These are phyloP conservation scores for Trifolium pratense DNA, from an alignment of 306 rosid species.

Conservation along the genomic window DNA sequence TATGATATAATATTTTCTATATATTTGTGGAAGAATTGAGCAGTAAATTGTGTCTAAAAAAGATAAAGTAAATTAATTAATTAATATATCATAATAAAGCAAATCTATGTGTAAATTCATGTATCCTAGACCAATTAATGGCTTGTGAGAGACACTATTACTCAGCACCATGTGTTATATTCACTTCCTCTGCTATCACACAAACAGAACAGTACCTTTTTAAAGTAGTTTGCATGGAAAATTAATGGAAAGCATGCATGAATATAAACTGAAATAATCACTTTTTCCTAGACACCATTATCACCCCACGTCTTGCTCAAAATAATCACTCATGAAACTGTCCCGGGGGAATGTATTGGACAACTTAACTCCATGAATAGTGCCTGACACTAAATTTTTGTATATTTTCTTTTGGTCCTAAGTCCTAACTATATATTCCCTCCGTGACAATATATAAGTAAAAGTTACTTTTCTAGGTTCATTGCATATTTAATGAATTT, in stretches of 20 bases:
- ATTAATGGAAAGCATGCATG: constrained; percentile 40
- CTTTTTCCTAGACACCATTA: constrained; percentile 39
- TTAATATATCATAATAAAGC: neutral
- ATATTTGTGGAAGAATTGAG: constrained; percentile 1
- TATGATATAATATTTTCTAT: constrained; percentile 22
- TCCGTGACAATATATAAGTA: too few species aligned
- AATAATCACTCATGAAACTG: constrained; percentile 17
- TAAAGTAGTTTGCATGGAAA: neutral
- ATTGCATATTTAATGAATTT: too few species aligned
- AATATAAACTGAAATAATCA: constrained; percentile 38
- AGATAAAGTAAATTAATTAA: neutral
- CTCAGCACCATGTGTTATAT: constrained; percentile 56
- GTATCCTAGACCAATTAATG: neutral
- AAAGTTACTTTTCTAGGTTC: too few species aligned
- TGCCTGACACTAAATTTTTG: neutral
- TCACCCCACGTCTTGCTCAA: constrained; percentile 25
- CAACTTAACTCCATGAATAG: constrained; percentile 16
- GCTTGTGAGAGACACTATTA: constrained; percentile 56
- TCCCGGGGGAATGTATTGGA: constrained; percentile 61
- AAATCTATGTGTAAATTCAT: neutral
- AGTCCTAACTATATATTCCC: neutral
- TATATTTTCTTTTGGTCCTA: constrained; percentile 1
- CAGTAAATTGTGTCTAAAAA: neutral
- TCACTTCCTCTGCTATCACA: constrained; percentile 25
- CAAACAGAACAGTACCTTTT: constrained; percentile 22